Evolutionary conservation across 192 early-diverging fungal genomes (phyloP).

Genomic region (Backusella liffmaniae): DNA sequence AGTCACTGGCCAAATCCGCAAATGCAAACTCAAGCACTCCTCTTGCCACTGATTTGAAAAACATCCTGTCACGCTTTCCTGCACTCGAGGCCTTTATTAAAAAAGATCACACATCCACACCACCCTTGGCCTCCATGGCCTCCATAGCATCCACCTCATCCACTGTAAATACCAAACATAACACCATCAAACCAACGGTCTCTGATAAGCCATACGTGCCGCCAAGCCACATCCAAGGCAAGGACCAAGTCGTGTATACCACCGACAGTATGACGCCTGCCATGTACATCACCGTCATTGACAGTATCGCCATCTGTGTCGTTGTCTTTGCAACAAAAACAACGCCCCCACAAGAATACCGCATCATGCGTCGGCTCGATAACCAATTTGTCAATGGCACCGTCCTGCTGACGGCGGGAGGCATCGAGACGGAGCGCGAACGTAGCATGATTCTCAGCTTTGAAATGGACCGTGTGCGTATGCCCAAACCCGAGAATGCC

Average conservation of each 20-base stretch:
- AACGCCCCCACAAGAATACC: constrained; percentile 43
- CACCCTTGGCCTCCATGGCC: too few species aligned
- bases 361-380: constrained; percentile 77
- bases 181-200: neutral
- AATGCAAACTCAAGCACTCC: neutral
- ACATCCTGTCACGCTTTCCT: constrained; percentile 5
- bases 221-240: neutral
- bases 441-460: constrained; percentile 85
- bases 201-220: neutral
- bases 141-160: neutral
- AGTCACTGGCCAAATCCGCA: constrained; percentile 19
- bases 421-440: constrained; percentile 84
- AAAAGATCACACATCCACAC: neutral
- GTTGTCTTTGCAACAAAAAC: constrained; percentile 34
- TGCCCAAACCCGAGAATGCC: constrained; percentile 63
- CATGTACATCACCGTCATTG: constrained; percentile 53
- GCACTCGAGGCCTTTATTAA: neutral
- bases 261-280: constrained; percentile 19
- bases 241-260: constrained; percentile 11
- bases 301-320: constrained; percentile 45
- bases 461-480: constrained; percentile 76
- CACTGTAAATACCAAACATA: neutral
- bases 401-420: constrained; percentile 80
- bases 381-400: constrained; percentile 87
- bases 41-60: constrained; percentile 23